phyloP scores from a whole-genome alignment of 2,329 filamentous ascomycete species.

The Monilinia aucupariae region DNA sequence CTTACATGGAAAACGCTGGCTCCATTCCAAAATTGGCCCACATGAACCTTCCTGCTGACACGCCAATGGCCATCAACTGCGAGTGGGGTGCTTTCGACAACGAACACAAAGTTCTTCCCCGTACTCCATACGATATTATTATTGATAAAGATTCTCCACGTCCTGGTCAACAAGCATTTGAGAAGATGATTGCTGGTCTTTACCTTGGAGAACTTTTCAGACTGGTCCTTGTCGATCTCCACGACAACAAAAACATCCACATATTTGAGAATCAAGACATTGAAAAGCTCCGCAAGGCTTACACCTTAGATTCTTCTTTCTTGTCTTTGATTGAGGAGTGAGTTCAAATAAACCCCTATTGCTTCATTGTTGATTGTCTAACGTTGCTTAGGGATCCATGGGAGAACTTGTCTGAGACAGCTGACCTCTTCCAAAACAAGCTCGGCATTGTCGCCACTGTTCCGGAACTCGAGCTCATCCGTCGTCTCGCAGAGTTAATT shows the following conservation, averaged over 20 bases:
- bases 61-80: conserved; percentile 93
- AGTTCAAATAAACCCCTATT: conserved; percentile 32
- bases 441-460: conserved; percentile 65
- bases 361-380: conserved; percentile 20
- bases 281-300: conserved; percentile 73
- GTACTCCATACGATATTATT: conserved; percentile 76
- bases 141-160: conserved; percentile 90
- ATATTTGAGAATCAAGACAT: conserved; percentile 85
- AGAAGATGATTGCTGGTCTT: conserved; percentile 95
- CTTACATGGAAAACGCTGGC: conserved; percentile 92
- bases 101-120: conserved; percentile 79
- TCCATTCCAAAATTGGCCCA: conserved; percentile 90
- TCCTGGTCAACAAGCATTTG: conserved; percentile 89
- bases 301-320: conserved; percentile 89
- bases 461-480: conserved; percentile 82
- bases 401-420: conserved; percentile 88
- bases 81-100: conserved; percentile 98
- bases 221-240: conserved; percentile 75
- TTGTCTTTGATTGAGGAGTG: conserved; percentile 86
- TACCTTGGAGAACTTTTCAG: conserved; percentile 96
- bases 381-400: conserved; percentile 67
- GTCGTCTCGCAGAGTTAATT: conserved; percentile 86
- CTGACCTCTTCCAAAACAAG: conserved; percentile 72
- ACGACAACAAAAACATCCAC: conserved; percentile 67
- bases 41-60: conserved; percentile 78